Conservation (phyloP, 441 rosid species). For the Populus hybrid region DNA sequence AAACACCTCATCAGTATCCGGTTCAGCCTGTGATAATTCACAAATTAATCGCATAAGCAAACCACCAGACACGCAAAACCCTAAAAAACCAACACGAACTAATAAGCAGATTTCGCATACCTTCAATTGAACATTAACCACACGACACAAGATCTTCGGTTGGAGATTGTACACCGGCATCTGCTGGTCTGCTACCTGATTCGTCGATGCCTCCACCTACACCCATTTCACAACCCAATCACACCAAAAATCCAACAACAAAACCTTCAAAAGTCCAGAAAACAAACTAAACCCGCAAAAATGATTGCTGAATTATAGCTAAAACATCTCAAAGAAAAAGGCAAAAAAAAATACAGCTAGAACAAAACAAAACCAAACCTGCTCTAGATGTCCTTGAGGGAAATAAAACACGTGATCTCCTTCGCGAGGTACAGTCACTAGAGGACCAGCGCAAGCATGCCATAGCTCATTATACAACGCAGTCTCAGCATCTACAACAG, state of each 20-base stretch:
- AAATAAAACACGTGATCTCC: conserved; percentile 84
- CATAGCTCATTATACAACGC: conserved; percentile 91
- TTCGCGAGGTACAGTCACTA: conserved; percentile 88
- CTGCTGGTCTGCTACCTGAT: conserved; percentile 82
- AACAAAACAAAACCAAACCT: conserved; percentile 37
- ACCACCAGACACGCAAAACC: neutral
- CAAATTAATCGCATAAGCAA: neutral
- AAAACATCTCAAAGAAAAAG: neutral
- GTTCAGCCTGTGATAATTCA: conserved; percentile 66
- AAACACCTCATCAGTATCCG: conserved; percentile 92
- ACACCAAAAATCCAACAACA: neutral
- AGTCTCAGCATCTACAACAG: conserved; percentile 54
- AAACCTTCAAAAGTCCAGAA: neutral
- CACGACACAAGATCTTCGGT: conserved; percentile 79
- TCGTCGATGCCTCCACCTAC: conserved; percentile 97
- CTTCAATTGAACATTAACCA: conserved; percentile 74
- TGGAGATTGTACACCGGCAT: conserved; percentile 88
- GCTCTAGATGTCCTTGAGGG: conserved; percentile 97
- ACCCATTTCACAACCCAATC: conserved; percentile 8
- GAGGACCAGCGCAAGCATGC: conserved; percentile 99
- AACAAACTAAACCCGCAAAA: neutral
- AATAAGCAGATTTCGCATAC: conserved; percentile 28
- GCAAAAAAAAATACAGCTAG: neutral
- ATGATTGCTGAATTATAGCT: neutral
- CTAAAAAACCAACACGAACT: neutral